phyloP scores from a whole-genome alignment of 805 yeast genomes.

The Metschnikowia noctiluminum region DNA sequence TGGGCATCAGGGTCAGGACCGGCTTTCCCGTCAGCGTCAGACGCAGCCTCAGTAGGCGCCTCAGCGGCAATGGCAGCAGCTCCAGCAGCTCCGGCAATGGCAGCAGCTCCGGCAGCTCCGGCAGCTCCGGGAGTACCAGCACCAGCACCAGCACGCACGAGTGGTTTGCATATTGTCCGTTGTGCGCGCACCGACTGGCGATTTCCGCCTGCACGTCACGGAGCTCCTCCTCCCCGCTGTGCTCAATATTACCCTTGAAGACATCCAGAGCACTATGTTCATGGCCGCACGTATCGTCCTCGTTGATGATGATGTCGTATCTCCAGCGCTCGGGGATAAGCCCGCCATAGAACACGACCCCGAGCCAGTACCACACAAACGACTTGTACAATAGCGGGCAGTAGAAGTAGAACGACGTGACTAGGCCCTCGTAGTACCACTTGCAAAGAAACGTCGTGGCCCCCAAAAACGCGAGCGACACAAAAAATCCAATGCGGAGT shows the following conservation, averaged over 20 bases:
- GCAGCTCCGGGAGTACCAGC: too few relatives aligned
- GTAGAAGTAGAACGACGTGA: slow-evolving; percentile 51
- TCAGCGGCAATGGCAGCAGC: neutral
- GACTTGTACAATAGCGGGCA: slow-evolving; percentile 67
- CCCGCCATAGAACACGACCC: slow-evolving; percentile 84
- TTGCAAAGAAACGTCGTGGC: slow-evolving; percentile 58
- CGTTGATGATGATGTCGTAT: slow-evolving; percentile 59
- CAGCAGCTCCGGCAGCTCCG: too few relatives aligned
- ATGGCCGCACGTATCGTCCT: slow-evolving; percentile 25
- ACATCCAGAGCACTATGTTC: slow-evolving; percentile 29
- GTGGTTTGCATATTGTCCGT: neutral
- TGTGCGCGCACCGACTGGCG: slow-evolving; percentile 10
- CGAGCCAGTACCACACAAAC: slow-evolving; percentile 69
- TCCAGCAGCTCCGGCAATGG: too few relatives aligned
- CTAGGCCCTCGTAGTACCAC: slow-evolving; percentile 52
- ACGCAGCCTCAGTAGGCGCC: neutral
- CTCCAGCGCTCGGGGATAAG: slow-evolving; percentile 88
- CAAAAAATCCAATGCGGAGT: slow-evolving; percentile 74
- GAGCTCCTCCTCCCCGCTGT: slow-evolving; percentile 38
- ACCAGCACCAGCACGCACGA: too few relatives aligned
- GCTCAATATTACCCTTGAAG: slow-evolving; percentile 31
- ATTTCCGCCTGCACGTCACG: slow-evolving; percentile 24
- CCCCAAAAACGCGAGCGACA: slow-evolving; percentile 76
- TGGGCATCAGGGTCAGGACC: neutral
- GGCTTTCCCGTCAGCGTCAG: neutral